Evolutionary conservation across 169 alveolate genomes (phyloP).

Genomic region (Plasmodium cynomolgi): DNA sequence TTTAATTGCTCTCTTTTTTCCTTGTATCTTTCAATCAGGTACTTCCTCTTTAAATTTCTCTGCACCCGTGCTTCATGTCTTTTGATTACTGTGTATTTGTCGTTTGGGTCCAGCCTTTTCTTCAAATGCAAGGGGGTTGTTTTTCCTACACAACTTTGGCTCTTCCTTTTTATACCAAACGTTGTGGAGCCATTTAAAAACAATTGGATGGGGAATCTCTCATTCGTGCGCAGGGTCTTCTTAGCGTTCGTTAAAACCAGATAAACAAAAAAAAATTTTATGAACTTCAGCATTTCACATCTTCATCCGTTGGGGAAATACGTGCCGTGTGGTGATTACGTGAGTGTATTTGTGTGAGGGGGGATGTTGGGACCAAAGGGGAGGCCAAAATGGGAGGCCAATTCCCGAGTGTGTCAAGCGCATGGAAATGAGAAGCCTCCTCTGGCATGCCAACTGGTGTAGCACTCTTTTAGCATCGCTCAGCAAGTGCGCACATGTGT

Average conservation of each 20-base stretch:
- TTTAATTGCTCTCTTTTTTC: conserved; percentile 79
- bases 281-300: conserved; percentile 72
- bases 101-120: conserved; percentile 57
- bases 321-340: not conserved
- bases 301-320: not conserved
- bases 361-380: not conserved
- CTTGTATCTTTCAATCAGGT: conserved; percentile 75
- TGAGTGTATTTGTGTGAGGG: not conserved
- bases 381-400: not conserved
- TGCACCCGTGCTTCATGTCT: conserved; percentile 77
- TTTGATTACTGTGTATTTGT: conserved; percentile 67
- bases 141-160: conserved; percentile 3
- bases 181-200: conserved; percentile 18
- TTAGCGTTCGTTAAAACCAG: conserved; percentile 6
- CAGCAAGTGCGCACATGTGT: not conserved
- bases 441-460: not conserved
- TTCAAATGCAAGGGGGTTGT: conserved; percentile 20
- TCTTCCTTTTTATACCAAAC: not conserved
- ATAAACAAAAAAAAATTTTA: conserved; percentile 17
- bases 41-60: conserved; percentile 79
- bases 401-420: not conserved
- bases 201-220: not conserved
- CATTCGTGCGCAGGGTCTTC: not conserved
- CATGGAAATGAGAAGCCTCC: not conserved
- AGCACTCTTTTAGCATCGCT: not conserved